Conservation (phyloP, 2,329 filamentous ascomycete species). For the Teratosphaeriaceae sp. region DNA sequence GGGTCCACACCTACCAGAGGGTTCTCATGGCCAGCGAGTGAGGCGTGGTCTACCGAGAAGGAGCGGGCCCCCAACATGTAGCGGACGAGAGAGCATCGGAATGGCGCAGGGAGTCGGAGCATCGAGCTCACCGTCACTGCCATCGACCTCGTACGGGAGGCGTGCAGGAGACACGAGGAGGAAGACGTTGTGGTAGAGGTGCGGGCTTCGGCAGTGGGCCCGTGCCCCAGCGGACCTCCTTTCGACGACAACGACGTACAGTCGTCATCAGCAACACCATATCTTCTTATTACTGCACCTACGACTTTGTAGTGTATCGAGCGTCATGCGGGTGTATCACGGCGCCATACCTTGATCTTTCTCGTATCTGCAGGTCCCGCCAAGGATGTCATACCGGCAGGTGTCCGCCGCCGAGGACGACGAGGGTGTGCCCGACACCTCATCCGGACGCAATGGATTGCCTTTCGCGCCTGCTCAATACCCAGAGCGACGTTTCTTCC, state of each 20-base stretch:
- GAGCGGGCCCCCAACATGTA: not conserved
- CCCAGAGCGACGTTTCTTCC: conserved; percentile 9
- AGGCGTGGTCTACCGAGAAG: conserved; percentile 1
- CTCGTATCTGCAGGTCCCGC: too few relatives aligned
- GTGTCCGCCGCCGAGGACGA: not conserved
- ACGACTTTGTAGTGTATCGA: too few relatives aligned
- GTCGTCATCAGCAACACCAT: too few relatives aligned
- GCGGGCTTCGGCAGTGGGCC: too few relatives aligned
- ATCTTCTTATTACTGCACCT: too few relatives aligned
- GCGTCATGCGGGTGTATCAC: too few relatives aligned
- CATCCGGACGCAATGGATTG: not conserved
- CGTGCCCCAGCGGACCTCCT: too few relatives aligned
- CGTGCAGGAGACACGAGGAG: too few relatives aligned
- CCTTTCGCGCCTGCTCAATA: not conserved
- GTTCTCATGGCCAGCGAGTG: conserved; percentile 18
- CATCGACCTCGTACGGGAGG: not conserved
- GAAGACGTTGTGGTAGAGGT: too few relatives aligned
- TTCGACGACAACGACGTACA: too few relatives aligned
- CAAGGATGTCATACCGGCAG: not conserved
- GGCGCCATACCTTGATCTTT: too few relatives aligned
- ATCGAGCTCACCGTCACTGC: not conserved
- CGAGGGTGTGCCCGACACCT: not conserved
- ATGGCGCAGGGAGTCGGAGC: not conserved
- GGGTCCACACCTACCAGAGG: conserved; percentile 16
- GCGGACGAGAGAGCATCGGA: not conserved